These are phyloP conservation scores for Cenchrus fungigraminus DNA, from an alignment of 176 grass and related monocot species.

Conservation along the genomic window DNA sequence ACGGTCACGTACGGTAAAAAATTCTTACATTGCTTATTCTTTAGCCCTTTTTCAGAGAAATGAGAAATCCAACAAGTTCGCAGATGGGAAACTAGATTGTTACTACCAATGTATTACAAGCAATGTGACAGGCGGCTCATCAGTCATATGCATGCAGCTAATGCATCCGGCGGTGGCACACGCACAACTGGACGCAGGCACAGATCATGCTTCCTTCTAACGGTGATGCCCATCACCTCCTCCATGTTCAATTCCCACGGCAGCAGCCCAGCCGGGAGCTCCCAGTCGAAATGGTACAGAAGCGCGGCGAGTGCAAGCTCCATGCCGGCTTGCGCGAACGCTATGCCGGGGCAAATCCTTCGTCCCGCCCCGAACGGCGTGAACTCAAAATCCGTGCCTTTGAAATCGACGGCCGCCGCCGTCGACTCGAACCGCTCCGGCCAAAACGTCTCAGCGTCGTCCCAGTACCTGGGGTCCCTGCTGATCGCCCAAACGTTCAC, in stretches of 20 bases:
- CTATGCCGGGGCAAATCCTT: slow-evolving; percentile 28
- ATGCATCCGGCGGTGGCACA: neutral
- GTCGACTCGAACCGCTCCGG: slow-evolving; percentile 5
- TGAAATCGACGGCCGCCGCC: neutral
- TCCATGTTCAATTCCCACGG: neutral
- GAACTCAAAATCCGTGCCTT: slow-evolving; percentile 21
- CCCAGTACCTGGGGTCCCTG: slow-evolving; percentile 30
- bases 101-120: no score
- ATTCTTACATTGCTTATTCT: no score
- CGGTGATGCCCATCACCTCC: slow-evolving; percentile 1
- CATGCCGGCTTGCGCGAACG: neutral
- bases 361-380: slow-evolving; percentile 19
- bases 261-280: neutral
- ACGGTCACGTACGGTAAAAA: no score
- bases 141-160: no score
- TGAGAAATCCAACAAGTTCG: no score
- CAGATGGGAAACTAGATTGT: no score
- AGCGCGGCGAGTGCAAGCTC: neutral
- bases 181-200: neutral
- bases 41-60: no score
- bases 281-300: slow-evolving; percentile 43
- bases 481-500: slow-evolving; percentile 35
- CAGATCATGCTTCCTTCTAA: neutral
- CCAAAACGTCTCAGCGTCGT: neutral
- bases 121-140: no score